phyloP scores from a whole-genome alignment of 441 rosid genomes.

The Viola pubescens region DNA sequence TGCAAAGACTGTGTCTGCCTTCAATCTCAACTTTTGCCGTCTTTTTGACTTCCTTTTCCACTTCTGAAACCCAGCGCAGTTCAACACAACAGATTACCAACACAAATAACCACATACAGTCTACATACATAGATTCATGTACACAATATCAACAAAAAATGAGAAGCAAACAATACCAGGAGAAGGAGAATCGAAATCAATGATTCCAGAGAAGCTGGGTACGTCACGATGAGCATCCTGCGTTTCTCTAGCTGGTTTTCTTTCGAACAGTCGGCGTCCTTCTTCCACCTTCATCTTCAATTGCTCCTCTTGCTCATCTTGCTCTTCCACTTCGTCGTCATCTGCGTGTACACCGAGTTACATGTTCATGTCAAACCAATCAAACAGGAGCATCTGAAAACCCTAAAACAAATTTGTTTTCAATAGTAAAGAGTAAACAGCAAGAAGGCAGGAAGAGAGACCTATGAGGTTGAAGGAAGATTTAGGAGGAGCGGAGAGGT shows the following conservation, averaged over 20 bases:
- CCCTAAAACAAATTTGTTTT: not conserved
- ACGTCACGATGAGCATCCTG: not conserved
- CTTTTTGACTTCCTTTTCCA: conserved; percentile 15
- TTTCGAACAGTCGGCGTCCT: not conserved
- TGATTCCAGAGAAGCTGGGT: not conserved
- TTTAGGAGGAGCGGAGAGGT: conserved; percentile 51
- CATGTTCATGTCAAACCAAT: conserved; percentile 1
- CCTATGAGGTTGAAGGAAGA: conserved; percentile 20
- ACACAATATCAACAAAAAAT: no score
- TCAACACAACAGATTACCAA: not conserved
- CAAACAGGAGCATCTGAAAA: conserved; percentile 1
- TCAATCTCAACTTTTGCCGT: conserved; percentile 44
- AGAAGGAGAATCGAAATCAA: not conserved
- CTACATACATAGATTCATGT: not conserved
- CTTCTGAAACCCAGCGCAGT: not conserved
- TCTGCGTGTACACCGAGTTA: conserved; percentile 16
- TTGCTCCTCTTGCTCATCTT: not conserved
- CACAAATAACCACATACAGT: not conserved
- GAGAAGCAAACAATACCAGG: not conserved
- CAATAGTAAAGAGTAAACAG: not conserved
- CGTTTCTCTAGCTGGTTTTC: not conserved
- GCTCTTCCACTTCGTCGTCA: not conserved
- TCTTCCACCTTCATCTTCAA: not conserved
- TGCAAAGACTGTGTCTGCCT: conserved; percentile 76
- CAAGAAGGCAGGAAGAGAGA: conserved; percentile 10